These are phyloP conservation scores for Elongisporangium undulatum DNA, from an alignment of 352 stramenopile genomes.

Conservation along the genomic window DNA sequence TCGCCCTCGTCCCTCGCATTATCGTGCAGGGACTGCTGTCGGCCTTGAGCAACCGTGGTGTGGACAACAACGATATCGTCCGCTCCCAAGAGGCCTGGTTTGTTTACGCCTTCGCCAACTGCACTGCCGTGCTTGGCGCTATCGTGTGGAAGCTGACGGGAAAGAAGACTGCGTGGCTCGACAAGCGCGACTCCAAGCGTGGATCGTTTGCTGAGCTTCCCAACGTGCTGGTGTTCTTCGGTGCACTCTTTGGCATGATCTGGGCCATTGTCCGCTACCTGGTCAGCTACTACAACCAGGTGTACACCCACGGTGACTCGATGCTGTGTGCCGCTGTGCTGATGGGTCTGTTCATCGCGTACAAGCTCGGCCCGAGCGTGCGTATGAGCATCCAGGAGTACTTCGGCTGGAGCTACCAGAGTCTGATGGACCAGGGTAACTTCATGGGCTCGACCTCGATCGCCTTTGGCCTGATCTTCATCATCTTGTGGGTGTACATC, in stretches of 20 bases:
- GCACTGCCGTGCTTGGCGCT: constrained; percentile 63
- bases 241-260: constrained; percentile 61
- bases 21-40: constrained; percentile 70
- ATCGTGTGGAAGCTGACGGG: constrained; percentile 84
- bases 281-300: constrained; percentile 63
- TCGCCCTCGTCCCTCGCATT: constrained; percentile 68
- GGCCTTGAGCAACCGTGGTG: constrained; percentile 66
- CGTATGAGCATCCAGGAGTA: constrained; percentile 87
- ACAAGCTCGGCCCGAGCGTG: constrained; percentile 73
- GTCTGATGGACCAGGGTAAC: constrained; percentile 85
- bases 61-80: constrained; percentile 81
- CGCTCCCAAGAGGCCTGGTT: constrained; percentile 78
- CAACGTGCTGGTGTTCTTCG: constrained; percentile 82
- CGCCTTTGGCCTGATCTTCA: constrained; percentile 77
- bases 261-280: constrained; percentile 84
- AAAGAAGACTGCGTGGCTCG: constrained; percentile 62
- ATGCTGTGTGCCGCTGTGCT: constrained; percentile 63
- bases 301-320: constrained; percentile 72
- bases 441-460: constrained; percentile 82
- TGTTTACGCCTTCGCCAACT: constrained; percentile 82
- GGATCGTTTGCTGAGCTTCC: constrained; percentile 71
- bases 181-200: constrained; percentile 56
- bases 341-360: constrained; percentile 73
- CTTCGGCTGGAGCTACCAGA: constrained; percentile 87
- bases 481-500: constrained; percentile 80